A percentile compares a stretch with the other conserved stretches of the same genome.
Conservation (phyloP, 768 basidiomycete genomes). For the Tephrocybe sp. region DNA sequence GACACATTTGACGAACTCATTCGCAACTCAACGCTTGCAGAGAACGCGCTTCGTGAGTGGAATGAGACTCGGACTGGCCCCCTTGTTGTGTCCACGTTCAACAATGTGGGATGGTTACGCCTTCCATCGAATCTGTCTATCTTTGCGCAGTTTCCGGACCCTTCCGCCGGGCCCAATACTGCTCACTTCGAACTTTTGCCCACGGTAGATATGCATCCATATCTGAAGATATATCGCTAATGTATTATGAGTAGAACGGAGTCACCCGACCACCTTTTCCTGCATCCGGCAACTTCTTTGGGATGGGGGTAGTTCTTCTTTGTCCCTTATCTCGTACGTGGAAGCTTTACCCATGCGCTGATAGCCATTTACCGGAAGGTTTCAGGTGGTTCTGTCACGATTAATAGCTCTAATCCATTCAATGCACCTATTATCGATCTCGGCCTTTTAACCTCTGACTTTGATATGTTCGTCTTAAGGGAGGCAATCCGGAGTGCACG, state of each 20-base stretch:
- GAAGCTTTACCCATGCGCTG: background rate
- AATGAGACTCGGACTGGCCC: constrained; percentile 18
- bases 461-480: constrained; percentile 12
- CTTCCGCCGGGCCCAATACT: constrained; percentile 22
- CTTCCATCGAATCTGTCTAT: constrained; percentile 13
- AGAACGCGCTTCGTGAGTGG: constrained; percentile 18
- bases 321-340: constrained; percentile 21
- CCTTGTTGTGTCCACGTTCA: constrained; percentile 14
- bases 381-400: constrained; percentile 12
- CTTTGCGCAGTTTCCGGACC: constrained; percentile 15
- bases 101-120: constrained; percentile 19
- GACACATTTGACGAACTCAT: constrained; percentile 15
- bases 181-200: constrained; percentile 26
- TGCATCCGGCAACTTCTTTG: constrained; percentile 20
- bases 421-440: constrained; percentile 12
- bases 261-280: constrained; percentile 10
- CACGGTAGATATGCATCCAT: constrained; percentile 8
- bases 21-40: constrained; percentile 10
- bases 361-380: background rate
- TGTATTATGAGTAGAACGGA: constrained; percentile 3
- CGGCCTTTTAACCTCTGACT: constrained; percentile 29
- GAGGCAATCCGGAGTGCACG: constrained; percentile 6
- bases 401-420: constrained; percentile 11
- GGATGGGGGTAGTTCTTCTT: constrained; percentile 12
- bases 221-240: background rate